Base-by-base conservation (phyloP, 2,329 filamentous ascomycete genomes). In the Penicillium frequentans region DNA sequence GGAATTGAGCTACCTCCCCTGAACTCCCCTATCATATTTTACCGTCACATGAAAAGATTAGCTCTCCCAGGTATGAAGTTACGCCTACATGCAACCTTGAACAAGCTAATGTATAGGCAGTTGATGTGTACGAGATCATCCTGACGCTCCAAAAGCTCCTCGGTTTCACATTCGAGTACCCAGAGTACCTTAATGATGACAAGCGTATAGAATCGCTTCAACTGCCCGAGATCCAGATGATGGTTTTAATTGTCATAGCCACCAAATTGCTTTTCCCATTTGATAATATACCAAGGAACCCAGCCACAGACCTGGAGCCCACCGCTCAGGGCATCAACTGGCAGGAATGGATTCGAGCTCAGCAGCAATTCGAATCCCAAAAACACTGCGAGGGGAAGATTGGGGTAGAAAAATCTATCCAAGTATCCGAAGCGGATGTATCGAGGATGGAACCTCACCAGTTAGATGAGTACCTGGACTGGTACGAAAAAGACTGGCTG, bases 211-310 rank as follows among this genome's bases (percentile, higher is more conserved):
- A 64, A 37, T 62, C 80, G 26, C 74, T 83, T 9, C 79, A 86
- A 50, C 83, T 89, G 60, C 91, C 95, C 0, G 95, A 98, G 68
- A 79, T 90, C 6, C 84, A 90, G 44, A 76, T 97, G 1, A 79
- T 91, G 54, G 81, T 87, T 4, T 77, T 91, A 3, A 73, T 96
- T 3, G 78, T 96, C 2, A 81, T 96, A 14, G 86, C 89, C 4
- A 86, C 89, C 3, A 97, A 97, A 66, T 73, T 96, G 2, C 79
- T 89, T 21, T 92, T 91, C 65, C 91, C 93, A 0, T 85, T 96
- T 45, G 86, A 91, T 66, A 77, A 78, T 23, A 67, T 81, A 13
- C 72, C 79, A 52, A 78, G 87, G 43, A 77, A 79, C 63, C 82
- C 81, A 8, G 73, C 69, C 35, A 79, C 78, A 19, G 62, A 76